A percentile compares a stretch with the other conserved stretches of the same genome.
phyloP scores from a whole-genome alignment of 192 early-diverging fungal species.

The Funneliformis mosseae region DNA sequence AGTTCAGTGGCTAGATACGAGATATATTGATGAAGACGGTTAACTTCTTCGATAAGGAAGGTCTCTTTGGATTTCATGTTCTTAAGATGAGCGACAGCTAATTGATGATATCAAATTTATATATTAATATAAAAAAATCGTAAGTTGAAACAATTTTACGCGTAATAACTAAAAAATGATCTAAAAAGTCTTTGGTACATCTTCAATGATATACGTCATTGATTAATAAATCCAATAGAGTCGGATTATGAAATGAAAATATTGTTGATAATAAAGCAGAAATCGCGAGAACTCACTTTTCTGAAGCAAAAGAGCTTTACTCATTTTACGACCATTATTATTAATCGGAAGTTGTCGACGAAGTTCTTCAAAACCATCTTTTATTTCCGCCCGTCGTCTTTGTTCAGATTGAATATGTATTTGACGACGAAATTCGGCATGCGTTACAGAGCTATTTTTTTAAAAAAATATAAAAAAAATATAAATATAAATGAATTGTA shows the following conservation, averaged over 20 bases:
- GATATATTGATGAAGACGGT: slow-evolving; percentile 25
- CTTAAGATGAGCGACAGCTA: slow-evolving; percentile 28
- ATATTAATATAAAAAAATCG: neutral
- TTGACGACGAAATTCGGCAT: slow-evolving; percentile 47
- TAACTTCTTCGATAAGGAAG: slow-evolving; percentile 29
- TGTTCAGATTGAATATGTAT: slow-evolving; percentile 55
- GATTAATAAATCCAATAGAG: neutral
- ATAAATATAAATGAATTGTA: too few species aligned
- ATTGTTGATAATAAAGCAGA: neutral
- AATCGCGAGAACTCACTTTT: slow-evolving; percentile 39
- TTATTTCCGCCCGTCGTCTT: slow-evolving; percentile 51
- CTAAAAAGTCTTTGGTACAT: too few species aligned
- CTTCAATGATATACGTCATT: neutral
- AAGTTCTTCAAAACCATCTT: slow-evolving; percentile 53
- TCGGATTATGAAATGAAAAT: neutral
- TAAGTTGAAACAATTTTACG: neutral
- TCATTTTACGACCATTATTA: slow-evolving; percentile 47
- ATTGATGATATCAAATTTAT: neutral
- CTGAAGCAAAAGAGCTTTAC: slow-evolving; percentile 46
- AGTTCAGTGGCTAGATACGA: slow-evolving; percentile 26
- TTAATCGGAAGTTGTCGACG: slow-evolving; percentile 46
- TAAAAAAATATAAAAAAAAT: neutral
- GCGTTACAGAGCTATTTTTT: slow-evolving; percentile 33
- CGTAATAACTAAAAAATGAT: too few species aligned
- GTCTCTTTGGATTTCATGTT: slow-evolving; percentile 26